phyloP scores from a whole-genome alignment of 108 stramenopile genomes.

The Hondaea fermentalgiana region DNA sequence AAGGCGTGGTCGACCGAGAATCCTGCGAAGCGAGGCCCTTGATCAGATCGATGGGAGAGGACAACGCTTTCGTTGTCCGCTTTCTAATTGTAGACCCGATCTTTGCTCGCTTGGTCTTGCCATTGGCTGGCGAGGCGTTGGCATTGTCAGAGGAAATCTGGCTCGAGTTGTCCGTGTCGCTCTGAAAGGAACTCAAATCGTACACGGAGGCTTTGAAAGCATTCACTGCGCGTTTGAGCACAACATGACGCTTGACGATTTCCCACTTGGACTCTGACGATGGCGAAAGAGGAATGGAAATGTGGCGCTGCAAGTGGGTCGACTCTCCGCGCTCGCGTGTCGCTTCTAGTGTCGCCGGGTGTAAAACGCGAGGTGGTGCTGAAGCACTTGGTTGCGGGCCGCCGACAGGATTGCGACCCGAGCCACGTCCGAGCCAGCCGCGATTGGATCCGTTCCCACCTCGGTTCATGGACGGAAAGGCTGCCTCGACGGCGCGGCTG shows the following conservation, averaged over 20 bases:
- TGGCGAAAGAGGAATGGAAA: not conserved
- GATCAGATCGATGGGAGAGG: not conserved
- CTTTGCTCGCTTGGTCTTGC: not conserved
- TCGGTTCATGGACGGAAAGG: not conserved
- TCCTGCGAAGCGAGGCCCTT: not conserved
- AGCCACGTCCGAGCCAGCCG: not conserved
- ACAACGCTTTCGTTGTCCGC: not conserved
- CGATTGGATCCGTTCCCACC: not conserved
- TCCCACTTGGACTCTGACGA: conserved; percentile 5
- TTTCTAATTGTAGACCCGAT: not conserved
- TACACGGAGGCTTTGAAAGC: not conserved
- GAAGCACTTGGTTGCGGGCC: not conserved
- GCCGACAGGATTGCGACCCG: not conserved
- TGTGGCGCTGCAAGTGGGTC: not conserved
- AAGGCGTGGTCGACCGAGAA: not conserved
- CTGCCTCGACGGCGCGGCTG: not conserved
- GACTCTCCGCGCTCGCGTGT: not conserved
- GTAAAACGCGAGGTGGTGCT: not conserved
- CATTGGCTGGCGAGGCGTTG: not conserved
- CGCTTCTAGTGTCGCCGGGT: not conserved
- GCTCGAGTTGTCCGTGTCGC: not conserved
- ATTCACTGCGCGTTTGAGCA: not conserved
- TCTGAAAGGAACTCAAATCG: not conserved
- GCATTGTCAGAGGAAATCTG: not conserved
- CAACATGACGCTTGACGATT: not conserved